Evolutionary conservation across 768 basidiomycete species (phyloP), one percentile per base, ranked within the genome.

Genomic region (Lepiota brunneoincarnata): DNA sequence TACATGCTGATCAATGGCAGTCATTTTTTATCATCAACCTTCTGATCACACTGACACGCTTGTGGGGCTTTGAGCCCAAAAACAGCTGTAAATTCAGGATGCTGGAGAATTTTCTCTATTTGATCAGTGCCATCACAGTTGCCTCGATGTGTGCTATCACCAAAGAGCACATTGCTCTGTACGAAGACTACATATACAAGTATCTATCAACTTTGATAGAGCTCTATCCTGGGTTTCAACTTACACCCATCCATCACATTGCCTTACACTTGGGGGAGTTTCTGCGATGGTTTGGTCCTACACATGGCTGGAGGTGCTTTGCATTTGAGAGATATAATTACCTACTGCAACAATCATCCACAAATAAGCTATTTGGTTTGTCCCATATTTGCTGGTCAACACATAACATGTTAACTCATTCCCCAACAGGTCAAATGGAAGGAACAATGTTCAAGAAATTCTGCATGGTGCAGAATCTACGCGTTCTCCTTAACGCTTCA

Each of bases 191-290:
- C 23, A 73, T 75, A 48, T 35, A 48, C 0, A 34, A 20, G 3
- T 78, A 79, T 56, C 64, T 78, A 1, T 26, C 28, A 0, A 61
- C 57, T 1, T 21, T 77, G 3, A 48, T 58, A 0, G 43, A 57
- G 0, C 62, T 78, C 0, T 79, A 64, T 54, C 68, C 66, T 0
- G 60, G 62, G 10, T 54, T 58, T 4, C 40, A 43, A 1, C 50
- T 77, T 15, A 56, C 55, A 1, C 67, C 72, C 0, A 73, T 75
- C 39, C 74, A 78, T 6, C 78, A 78, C 55, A 45, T 74, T 3
- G 54, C 72, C 0, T 58, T 80, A 15, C 77, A 79, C 59, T 57
- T 75, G 20, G 56, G 58, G 0, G 52, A 64, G 3, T 60, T 64
- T 18, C 55, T 79, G 2, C 50, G 52, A 1, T 50, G 59, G 1